Percentiles rank a stretch among this genome's conserved stretches.
phyloP scores from a whole-genome alignment of 2,329 filamentous ascomycete genomes.

The Stagonosporopsis cucurbitacearum region DNA sequence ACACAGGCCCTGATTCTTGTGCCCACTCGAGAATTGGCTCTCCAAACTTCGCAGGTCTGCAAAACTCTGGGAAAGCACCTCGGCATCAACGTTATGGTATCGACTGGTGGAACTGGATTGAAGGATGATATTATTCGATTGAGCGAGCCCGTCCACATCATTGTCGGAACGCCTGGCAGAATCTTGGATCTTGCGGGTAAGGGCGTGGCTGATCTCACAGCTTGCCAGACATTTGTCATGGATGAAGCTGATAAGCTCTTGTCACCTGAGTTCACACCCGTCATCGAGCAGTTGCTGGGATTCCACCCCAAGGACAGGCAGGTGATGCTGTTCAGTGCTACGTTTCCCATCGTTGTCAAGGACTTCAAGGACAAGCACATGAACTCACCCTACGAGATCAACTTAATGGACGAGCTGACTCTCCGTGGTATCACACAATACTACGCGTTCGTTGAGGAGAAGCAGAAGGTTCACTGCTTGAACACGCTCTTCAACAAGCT shows the following conservation, averaged over 20 bases:
- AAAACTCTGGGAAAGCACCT: conserved; percentile 98
- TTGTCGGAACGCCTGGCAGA: conserved; percentile 95
- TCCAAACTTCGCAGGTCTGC: conserved; percentile 99
- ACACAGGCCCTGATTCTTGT: conserved; percentile 96
- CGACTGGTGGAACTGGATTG: conserved; percentile 91
- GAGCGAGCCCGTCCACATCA: conserved; percentile 93
- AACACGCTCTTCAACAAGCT: conserved; percentile 99
- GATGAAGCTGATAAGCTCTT: conserved; percentile 98
- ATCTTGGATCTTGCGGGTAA: conserved; percentile 97
- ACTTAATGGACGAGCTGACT: conserved; percentile 98
- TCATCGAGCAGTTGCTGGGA: conserved; percentile 92
- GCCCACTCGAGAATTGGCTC: conserved; percentile 92
- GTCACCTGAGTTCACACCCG: conserved; percentile 94
- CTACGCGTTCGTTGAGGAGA: conserved; percentile 98
- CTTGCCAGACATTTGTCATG: conserved; percentile 99
- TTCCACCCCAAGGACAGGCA: conserved; percentile 98
- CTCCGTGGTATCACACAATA: conserved; percentile 98
- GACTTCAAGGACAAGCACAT: conserved; percentile 99
- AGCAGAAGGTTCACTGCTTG: conserved; percentile 98
- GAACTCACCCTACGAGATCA: conserved; percentile 95
- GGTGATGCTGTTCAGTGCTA: conserved; percentile 99
- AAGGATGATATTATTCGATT: conserved; percentile 97
- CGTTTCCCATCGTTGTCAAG: conserved; percentile 96
- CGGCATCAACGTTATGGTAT: conserved; percentile 98
- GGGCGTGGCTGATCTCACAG: conserved; percentile 92